phyloP scores from a whole-genome alignment of 1,284 basidiomycete species.

The Exobasidium cylindrosporum region DNA sequence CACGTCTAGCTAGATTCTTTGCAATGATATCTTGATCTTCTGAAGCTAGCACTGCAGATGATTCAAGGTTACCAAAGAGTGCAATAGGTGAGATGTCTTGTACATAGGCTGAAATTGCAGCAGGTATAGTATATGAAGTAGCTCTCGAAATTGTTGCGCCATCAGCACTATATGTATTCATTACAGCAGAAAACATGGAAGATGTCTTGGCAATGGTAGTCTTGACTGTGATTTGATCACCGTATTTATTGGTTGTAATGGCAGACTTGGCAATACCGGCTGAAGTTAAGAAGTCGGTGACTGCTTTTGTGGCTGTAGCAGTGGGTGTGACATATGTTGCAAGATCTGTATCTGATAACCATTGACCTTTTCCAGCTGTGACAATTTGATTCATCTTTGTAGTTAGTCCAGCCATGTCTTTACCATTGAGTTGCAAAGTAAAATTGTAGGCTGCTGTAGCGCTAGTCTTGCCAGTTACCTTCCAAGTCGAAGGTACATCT shows the following conservation, averaged over 20 bases:
- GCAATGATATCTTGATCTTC: neutral
- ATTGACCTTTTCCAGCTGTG: constrained; percentile 6
- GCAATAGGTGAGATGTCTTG: constrained; percentile 16
- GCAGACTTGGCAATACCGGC: constrained; percentile 7
- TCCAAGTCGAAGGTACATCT: neutral
- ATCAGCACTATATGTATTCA: constrained; percentile 5
- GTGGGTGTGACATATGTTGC: constrained; percentile 19
- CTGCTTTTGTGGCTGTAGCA: constrained; percentile 1
- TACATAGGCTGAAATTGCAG: constrained; percentile 12
- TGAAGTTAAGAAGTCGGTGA: constrained; percentile 11
- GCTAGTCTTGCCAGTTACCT: neutral
- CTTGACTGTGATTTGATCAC: constrained; percentile 18
- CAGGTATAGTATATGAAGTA: constrained; percentile 16
- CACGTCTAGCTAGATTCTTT: neutral
- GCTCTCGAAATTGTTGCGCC: constrained; percentile 1
- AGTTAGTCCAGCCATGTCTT: constrained; percentile 17
- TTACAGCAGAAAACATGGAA: constrained; percentile 13
- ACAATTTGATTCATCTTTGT: constrained; percentile 19
- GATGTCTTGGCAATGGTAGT: constrained; percentile 16
- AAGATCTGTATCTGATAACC: constrained; percentile 19
- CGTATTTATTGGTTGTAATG: neutral
- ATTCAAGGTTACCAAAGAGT: constrained; percentile 11
- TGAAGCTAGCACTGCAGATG: neutral
- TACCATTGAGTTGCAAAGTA: constrained; percentile 14
- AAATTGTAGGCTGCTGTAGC: constrained; percentile 13